Evolutionary conservation across 225 moss, liverwort and hornwort species (phyloP).

Genomic region (Bryum argenteum): DNA sequence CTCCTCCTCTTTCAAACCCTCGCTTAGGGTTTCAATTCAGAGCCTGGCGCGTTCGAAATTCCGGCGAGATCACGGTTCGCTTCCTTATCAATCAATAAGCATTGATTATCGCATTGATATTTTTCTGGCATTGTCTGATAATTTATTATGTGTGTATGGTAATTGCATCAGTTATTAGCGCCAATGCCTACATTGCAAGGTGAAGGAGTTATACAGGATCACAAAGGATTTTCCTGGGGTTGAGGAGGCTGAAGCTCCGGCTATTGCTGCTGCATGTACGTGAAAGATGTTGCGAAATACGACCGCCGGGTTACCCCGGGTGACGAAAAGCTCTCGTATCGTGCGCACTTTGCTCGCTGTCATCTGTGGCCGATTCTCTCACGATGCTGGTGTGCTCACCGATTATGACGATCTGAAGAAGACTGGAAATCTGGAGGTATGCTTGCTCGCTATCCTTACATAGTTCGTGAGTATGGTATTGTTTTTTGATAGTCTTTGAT

Average conservation of each 20-base stretch:
- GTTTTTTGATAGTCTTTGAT: no score
- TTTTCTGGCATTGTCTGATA: no score
- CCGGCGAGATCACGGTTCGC: not conserved
- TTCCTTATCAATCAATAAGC: not conserved
- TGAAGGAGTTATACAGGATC: slow-evolving; percentile 9
- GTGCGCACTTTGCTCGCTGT: slow-evolving; percentile 58
- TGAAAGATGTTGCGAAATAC: slow-evolving; percentile 56
- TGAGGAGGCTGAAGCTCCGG: slow-evolving; percentile 16
- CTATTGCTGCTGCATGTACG: not conserved
- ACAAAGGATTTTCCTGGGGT: slow-evolving; percentile 26
- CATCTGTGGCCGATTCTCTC: slow-evolving; percentile 34
- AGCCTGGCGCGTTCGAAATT: slow-evolving; percentile 31
- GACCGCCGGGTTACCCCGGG: slow-evolving; percentile 55
- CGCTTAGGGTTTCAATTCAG: slow-evolving; percentile 42
- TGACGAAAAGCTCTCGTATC: slow-evolving; percentile 33
- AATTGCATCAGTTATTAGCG: slow-evolving; percentile 10
- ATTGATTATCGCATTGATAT: no score
- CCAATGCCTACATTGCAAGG: slow-evolving; percentile 19
- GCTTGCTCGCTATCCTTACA: not conserved
- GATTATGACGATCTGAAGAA: slow-evolving; percentile 60
- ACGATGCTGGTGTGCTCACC: slow-evolving; percentile 30
- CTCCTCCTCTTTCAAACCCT: not conserved
- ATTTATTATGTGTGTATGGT: not conserved
- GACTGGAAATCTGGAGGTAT: slow-evolving; percentile 50
- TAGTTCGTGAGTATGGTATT: not conserved